Evolutionary conservation across 73 alveolate species (phyloP).

Genomic region (Paramecium biaurelia): DNA sequence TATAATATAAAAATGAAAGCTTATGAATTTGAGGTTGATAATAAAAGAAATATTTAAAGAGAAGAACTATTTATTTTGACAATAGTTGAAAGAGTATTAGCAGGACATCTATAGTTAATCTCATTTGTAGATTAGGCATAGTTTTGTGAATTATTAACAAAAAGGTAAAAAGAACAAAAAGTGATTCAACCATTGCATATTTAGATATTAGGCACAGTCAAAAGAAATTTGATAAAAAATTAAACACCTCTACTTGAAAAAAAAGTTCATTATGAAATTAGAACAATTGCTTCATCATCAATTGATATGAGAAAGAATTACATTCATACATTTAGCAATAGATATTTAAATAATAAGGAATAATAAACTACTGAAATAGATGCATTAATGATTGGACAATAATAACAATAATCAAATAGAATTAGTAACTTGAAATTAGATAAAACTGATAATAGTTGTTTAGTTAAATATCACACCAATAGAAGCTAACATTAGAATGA

Average conservation of each 20-base stretch:
- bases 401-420: not conserved
- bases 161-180: not conserved
- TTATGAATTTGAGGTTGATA: not conserved
- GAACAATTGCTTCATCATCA: not conserved
- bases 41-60: conserved; percentile 1
- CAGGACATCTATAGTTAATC: not conserved
- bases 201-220: not conserved
- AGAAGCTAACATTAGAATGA: not conserved
- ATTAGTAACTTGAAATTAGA: not conserved
- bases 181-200: not conserved
- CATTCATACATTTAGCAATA: not conserved
- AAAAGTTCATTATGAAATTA: not conserved
- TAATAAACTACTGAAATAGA: not conserved
- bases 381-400: not conserved
- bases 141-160: not conserved
- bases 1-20: not conserved
- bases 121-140: conserved; percentile 4
- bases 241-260: not conserved
- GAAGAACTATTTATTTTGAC: conserved; percentile 2
- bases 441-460: not conserved
- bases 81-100: conserved; percentile 16
- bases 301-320: not conserved
- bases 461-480: not conserved
- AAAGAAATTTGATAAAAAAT: not conserved
- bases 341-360: not conserved